Evolutionary conservation across 2,329 filamentous ascomycete species (phyloP), one percentile per base, ranked within the genome.

Genomic region (Graphilbum fragrans): DNA sequence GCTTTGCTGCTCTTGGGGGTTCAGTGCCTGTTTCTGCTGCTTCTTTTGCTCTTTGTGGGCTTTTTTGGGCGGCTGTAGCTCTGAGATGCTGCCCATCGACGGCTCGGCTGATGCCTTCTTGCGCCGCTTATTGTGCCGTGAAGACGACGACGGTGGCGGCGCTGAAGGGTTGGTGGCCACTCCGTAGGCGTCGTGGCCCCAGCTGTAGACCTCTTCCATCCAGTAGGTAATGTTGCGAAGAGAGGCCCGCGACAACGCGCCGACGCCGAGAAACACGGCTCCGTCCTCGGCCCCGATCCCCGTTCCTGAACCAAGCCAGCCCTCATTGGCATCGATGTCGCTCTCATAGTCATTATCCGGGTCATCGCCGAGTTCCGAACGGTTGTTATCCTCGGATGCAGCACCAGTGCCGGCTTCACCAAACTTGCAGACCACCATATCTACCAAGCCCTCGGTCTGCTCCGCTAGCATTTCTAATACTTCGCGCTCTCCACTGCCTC

Each of bases 401-500:
- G 44, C 49, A 9, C 50, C 41, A 6, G 49, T 19, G 56, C 52
- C 5, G 9, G 5, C 20, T 4, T 17, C 19, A 16, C 86, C 90
- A 58, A 93, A 96, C 50, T 83, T 80, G 35, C 85, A 87, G 3
- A 95, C 87, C 34, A 95, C 68, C 38, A 96, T 60, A 59, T 98
- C 92, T 6, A 94, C 74, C 32, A 98, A 68, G 1, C 92, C 92
- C 39, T 92, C 81, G 20, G 86, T 84, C 42, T 84, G 71, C 10
- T 70, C 72, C 2, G 86, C 77, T 47, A 94, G 77, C n/a, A 86
- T 86, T 58, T 96, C 90, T 2, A 98, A 66, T 0, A 96, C 90
- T 52, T 93, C 90, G 52, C 90, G 72, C 63, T 96, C 90, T 25
- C 87, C 87, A 56, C 90, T 95, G 5, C 90, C 90, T 58, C 87